phyloP scores from a whole-genome alignment of 129 eudicot species.

The Silybum marianum region DNA sequence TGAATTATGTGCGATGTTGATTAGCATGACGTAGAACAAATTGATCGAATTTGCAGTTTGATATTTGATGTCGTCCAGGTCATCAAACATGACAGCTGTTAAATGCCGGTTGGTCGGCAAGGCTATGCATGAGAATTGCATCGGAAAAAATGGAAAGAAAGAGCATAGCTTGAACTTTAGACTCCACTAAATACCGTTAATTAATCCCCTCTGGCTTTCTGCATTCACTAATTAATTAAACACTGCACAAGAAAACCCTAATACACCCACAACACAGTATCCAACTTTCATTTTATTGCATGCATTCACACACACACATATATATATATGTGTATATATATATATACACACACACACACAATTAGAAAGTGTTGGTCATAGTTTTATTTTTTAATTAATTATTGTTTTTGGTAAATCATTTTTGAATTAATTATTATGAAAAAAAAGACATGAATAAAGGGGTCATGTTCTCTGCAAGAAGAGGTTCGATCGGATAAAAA shows the following conservation, averaged over 20 bases:
- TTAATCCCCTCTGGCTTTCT: too few species aligned
- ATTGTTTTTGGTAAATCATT: neutral
- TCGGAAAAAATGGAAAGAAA: neutral
- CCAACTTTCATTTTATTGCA: too few species aligned
- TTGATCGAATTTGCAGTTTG: neutral
- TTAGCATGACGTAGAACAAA: neutral
- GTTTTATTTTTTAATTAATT: neutral
- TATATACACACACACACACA: neutral
- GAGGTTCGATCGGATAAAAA: slow-evolving; percentile 81
- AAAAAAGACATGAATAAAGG: slow-evolving; percentile 49
- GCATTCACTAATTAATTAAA: too few species aligned
- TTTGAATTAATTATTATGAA: slow-evolving; percentile 12
- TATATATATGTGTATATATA: neutral
- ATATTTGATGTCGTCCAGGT: neutral
- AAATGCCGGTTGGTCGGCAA: neutral
- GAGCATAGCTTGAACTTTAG: neutral
- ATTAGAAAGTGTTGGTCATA: slow-evolving; percentile 6
- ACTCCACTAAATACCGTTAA: too few species aligned
- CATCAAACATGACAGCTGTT: neutral
- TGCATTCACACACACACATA: too few species aligned
- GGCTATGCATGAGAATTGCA: neutral
- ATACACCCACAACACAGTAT: neutral
- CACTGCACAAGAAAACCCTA: neutral
- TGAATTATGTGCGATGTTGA: neutral
- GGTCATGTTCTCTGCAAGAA: slow-evolving; percentile 78